Base-by-base conservation (phyloP, 768 basidiomycete species). In the Antrodiella citrinella region DNA sequence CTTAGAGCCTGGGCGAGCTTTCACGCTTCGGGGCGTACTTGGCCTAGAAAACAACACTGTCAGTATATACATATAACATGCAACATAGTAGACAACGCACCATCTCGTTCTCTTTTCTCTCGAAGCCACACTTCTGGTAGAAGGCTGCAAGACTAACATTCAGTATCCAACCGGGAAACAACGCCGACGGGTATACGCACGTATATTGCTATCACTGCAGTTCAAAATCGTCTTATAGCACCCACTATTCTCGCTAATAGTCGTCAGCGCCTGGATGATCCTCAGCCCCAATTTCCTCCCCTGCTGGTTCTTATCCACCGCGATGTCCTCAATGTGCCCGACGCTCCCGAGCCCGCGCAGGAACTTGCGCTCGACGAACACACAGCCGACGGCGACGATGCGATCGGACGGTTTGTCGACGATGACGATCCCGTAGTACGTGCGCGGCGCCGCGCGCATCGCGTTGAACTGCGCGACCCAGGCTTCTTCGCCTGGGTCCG, bases 141-240 rank as follows among this genome's bases (percentile, higher is more conserved):
- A 99, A 99, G 7, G 89, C 94, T 96, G 62, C 24, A 54, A 39
- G 13, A 21, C 15, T 26, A 20, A 53, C 35, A n/a, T 50, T 44
- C 25, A 26, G 26, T 26, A n/a, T 39, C 54, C 44, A 12, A 4
- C 44, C 46, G 15, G 22, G 1, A 44, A 22, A 52, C 30, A 7
- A 30, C 46, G 15, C 44, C 7, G 19, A 25, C 20, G 11, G 26
- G 47, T 43, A 40, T 21, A 81, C 93, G 67, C 63, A 97, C 95
- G 88, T 54, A 93, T 85, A 59, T 99, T 99, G 48, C 75, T 74
- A 53, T 91, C 81, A 62, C 77, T 90, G 65, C 96, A 99, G 65
- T 99, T 95, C 62, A 99, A 69, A 59, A 99, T 98, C 13, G 93
- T 93, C 83, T 99, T 99, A 72, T 98, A 99, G 67, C 87, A 77